phyloP scores from a whole-genome alignment of 192 early-diverging fungal genomes.

The Gryganskiella cystojenkinii region DNA sequence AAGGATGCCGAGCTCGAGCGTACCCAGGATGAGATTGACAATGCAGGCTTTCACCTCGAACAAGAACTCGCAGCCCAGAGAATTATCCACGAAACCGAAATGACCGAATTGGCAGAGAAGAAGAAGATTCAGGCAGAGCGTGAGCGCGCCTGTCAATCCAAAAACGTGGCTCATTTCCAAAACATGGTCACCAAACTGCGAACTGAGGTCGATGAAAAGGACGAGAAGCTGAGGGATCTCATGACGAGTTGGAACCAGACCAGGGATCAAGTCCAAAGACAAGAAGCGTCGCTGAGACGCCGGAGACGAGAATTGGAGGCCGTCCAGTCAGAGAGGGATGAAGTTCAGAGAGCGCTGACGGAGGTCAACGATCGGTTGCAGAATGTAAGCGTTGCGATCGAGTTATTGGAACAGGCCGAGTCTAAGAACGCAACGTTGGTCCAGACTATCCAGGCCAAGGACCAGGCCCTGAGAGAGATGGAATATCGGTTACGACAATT shows the following conservation, averaged over 20 bases:
- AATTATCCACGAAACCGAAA: not conserved
- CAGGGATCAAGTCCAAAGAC: conserved; percentile 34
- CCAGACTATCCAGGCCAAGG: conserved; percentile 9
- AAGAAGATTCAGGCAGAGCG: conserved; percentile 33
- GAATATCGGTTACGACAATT: conserved; percentile 15
- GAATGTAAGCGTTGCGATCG: conserved; percentile 29
- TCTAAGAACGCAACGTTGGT: conserved; percentile 12
- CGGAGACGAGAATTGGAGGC: conserved; percentile 23
- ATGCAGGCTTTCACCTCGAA: conserved; percentile 10
- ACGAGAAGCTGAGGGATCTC: conserved; percentile 32
- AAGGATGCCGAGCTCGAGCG: conserved; percentile 25
- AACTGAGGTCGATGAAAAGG: conserved; percentile 16
- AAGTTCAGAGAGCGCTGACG: conserved; percentile 17
- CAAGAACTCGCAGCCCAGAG: not conserved
- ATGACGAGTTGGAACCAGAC: conserved; percentile 26
- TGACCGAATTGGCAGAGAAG: conserved; percentile 18
- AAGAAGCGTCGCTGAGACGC: conserved; percentile 19
- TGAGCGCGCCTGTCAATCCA: conserved; percentile 21
- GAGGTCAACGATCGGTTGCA: conserved; percentile 33
- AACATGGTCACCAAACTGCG: conserved; percentile 35
- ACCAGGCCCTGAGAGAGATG: conserved; percentile 30
- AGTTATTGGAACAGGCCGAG: conserved; percentile 26
- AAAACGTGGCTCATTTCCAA: conserved; percentile 26
- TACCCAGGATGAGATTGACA: conserved; percentile 16
- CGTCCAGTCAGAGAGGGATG: not conserved